Base-by-base conservation (phyloP, 2,329 filamentous ascomycete species). In the Penicillium corylophilum region DNA sequence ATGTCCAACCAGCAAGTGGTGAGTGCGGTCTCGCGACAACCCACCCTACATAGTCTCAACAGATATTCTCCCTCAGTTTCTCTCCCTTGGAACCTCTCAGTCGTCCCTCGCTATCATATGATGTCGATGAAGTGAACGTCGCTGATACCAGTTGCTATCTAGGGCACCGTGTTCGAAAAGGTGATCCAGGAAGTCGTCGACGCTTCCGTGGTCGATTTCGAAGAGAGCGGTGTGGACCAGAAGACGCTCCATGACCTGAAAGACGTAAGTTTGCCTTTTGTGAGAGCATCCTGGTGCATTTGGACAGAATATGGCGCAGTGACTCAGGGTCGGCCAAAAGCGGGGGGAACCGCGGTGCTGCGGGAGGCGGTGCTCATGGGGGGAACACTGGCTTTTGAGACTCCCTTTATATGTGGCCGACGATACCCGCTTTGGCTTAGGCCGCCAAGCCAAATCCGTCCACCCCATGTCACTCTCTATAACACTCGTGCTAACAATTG, bases 121-220 rank as follows among this genome's bases (percentile, higher is more conserved):
- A 29, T 41, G 18, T 23, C 18, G 38, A 46, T 6, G 33, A 36
- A 51, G 15, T 13, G 45, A 61, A 45, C 36, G 54, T 58, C 42
- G 59, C 68, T 72, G 54, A 71, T 64, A 59, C 53, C 48, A 46
- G 54, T 52, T 62, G 52, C 53, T 50, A 44, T 54, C 64, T 56
- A 85, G 78, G 94, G 94, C 66, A 76, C 78, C 61, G 87, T 97
- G 67, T 99, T 96, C 69, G 80, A 87, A 57, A 90, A 94, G 76
- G 91, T 99, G 70, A 90, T 97, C 74, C 87, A 93, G 64, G 88
- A 89, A 77, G 92, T 99, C 69, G 89, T 96, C 74, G 88, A 93
- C 64, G 86, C 87, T 62, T 96, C 93, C 67, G 84, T 89, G 68
- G 89, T 93, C 68, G 94, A 97, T 75, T 97, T 99, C 71, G 94